Evolutionary conservation across 495 filamentous ascomycete species (phyloP), one percentile per base, ranked within the genome.

Genomic region (Parathielavia appendiculata): DNA sequence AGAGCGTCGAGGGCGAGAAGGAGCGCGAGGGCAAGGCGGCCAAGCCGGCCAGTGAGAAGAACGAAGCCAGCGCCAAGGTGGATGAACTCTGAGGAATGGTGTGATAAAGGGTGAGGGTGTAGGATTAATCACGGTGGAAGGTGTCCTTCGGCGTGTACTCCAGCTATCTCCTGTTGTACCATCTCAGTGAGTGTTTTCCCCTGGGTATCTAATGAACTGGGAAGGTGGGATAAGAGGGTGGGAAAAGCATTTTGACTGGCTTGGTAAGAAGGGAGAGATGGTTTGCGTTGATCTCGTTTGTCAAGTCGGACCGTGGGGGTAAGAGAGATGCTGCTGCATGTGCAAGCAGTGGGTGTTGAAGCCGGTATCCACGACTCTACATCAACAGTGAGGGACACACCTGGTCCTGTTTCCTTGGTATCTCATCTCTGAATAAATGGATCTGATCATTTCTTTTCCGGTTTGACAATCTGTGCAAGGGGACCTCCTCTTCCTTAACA

Each of bases 11-110:
- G 64, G 83, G 81, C 63, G 83, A 80, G 23, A 79, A 81, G 50
- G 81, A 86, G 64, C 73, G 71, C 16, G 76, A 79, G 57, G 77
- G 71, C 44, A 78, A 77, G 56, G 75, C 79, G 57, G 79, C 89
- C 7, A 87, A 86, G 73, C 89, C 88, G 20, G 89, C 86, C 32
- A 90, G 85, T 62, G 87, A 91, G 70, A 82, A 77, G n/a, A 84
- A 86, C 59, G 86, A 87, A 69, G 87, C 87, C 8, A 78, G 75
- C 4, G 64, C 48, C 41, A 63, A 62, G 49, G 38, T 32, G 30
- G 63, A 62, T 39, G 56, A 54, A 50, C 54, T 49, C 23, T 51
- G 36, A 46, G 30, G 34, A 20, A 17, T 5, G 5, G 17, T 34
- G 13, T 39, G 20, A 62, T 30, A 38, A 32, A 57, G 20, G 53